phyloP scores from a whole-genome alignment of 306 rosid species.

The Rosa lucieae region DNA sequence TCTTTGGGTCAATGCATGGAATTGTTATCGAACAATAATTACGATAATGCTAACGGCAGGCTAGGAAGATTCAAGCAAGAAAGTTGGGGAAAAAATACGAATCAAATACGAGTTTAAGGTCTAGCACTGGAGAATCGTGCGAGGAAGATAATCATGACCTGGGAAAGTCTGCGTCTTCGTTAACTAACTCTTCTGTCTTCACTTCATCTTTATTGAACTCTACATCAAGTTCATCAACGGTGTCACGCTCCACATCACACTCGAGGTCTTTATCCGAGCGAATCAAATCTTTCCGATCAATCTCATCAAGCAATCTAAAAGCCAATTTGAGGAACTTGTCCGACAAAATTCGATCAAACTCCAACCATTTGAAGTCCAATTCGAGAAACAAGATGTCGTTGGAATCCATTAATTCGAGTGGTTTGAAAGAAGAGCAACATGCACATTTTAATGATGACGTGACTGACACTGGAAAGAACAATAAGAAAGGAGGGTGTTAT shows the following conservation, averaged over 20 bases:
- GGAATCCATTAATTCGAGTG: background rate
- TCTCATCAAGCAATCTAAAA: background rate
- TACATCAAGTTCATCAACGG: background rate
- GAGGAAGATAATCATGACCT: conserved; percentile 8
- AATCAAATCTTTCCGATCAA: conserved; percentile 1
- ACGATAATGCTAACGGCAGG: background rate
- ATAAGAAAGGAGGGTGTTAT: background rate
- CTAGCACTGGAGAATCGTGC: background rate
- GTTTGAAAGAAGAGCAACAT: conserved; percentile 9
- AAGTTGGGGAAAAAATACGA: background rate
- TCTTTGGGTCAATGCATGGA: background rate
- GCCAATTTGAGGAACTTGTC: background rate
- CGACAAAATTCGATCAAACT: conserved; percentile 4
- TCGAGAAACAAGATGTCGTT: background rate
- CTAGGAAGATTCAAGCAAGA: background rate
- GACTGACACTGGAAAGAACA: background rate
- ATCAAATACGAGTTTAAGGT: background rate
- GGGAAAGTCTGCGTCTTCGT: background rate
- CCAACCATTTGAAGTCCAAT: background rate
- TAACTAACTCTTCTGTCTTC: background rate
- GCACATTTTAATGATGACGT: background rate
- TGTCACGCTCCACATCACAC: background rate
- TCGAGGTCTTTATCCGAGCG: conserved; percentile 8
- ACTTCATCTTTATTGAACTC: background rate
- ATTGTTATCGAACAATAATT: too few species aligned